Base-by-base conservation (phyloP, 768 basidiomycete genomes). In the Leccinum variicolor region DNA sequence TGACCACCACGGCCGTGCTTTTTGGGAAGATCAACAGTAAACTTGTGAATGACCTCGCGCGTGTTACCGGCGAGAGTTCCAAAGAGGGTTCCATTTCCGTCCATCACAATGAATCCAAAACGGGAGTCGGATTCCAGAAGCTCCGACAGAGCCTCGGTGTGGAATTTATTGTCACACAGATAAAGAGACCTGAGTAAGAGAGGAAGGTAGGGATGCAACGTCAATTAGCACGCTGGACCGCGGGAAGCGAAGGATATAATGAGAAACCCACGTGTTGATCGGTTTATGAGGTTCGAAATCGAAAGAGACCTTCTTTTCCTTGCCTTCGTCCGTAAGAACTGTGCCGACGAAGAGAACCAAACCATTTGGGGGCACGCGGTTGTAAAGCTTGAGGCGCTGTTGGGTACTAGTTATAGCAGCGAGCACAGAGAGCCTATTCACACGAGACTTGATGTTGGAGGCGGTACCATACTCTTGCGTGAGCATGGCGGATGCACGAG, bases 1-100 rank as follows among this genome's bases (percentile, higher is more conserved):
- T 99, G 97, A 75, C 97, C 97, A 85, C 97, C 97, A 81, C 97
- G 94, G 62, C 96, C 96, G 74, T 98, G 97, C 80, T 99, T 99
- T 81, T 99, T 99, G 45, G 97, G 97, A 10, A 98, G 83, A 75
- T 98, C 97, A 71, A 99, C 97, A 19, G 93, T 93, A 79, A 98
- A 98, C 75, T 98, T 98, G 79, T 99, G 97, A 56, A 96, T 81
- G 53, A 99, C 85, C 64, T 98, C 95, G 62, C 97, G 93, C 19
- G 97, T 96, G 75, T 98, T 98, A 50, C 97, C 97, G 0, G 96
- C 86, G 55, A 99, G 84, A 4, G 90, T 91, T 57, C 97, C 97
- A 66, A 98, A 98, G 34, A 99, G 87, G 6, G 94, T 91, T 36
- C 96, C 96, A 74, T 97, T 98, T 79, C 94, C 92, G 68, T 97